phyloP scores from a whole-genome alignment of 2,329 filamentous ascomycete species.

The Penicillium sp. region DNA sequence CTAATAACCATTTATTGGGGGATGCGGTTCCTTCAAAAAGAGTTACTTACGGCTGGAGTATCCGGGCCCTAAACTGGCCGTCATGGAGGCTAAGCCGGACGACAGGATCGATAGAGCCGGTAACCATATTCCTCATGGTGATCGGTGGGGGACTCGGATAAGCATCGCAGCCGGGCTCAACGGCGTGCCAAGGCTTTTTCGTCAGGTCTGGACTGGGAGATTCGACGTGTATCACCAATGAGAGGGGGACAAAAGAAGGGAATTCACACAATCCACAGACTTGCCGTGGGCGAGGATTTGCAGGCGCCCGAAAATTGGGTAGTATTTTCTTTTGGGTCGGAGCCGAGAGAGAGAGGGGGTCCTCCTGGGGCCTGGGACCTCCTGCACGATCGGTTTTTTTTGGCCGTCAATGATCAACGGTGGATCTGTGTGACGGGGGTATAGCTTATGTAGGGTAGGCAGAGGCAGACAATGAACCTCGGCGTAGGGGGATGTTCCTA shows the following conservation, averaged over 20 bases:
- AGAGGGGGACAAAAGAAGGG: neutral
- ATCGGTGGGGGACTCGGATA: constrained; percentile 23
- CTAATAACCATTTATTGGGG: neutral
- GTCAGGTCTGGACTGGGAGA: constrained; percentile 6
- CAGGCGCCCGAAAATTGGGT: constrained; percentile 25
- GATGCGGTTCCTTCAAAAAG: neutral
- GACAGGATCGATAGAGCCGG: constrained; percentile 32
- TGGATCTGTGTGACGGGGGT: constrained; percentile 30
- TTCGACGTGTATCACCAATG: constrained; percentile 21
- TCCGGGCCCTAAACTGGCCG: constrained; percentile 25
- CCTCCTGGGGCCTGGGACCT: constrained; percentile 2
- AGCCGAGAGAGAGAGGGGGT: neutral
- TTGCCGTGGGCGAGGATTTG: constrained; percentile 14
- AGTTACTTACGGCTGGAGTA: constrained; percentile 40
- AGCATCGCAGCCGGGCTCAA: constrained; percentile 21
- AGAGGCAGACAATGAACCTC: constrained; percentile 17
- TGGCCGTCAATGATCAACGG: constrained; percentile 29
- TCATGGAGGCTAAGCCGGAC: constrained; percentile 25
- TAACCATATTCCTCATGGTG: constrained; percentile 33
- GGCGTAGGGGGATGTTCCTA: constrained; percentile 15
- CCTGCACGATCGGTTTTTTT: constrained; percentile 18
- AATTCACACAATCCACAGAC: neutral
- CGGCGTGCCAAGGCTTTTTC: constrained; percentile 1
- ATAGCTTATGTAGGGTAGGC: constrained; percentile 14
- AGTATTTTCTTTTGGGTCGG: constrained; percentile 19